phyloP scores from a whole-genome alignment of 352 stramenopile species.

The Globisporangium recalcitrans region DNA sequence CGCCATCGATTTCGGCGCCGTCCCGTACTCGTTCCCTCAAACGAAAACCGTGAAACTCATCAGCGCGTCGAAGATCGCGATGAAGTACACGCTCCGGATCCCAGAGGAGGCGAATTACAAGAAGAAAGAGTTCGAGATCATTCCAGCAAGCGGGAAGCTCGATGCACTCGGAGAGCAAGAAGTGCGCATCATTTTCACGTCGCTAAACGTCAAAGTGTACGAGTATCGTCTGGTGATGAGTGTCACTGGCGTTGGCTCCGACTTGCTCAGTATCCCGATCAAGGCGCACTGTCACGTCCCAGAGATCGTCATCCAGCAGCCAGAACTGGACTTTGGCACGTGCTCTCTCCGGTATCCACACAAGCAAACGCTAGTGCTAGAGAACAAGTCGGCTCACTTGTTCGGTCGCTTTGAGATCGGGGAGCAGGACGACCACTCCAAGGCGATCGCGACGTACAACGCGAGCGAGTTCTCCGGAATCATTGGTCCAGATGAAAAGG shows the following conservation, averaged over 20 bases:
- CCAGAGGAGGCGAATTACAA: constrained; percentile 90
- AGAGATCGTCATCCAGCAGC: constrained; percentile 51
- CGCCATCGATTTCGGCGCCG: constrained; percentile 87
- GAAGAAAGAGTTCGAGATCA: constrained; percentile 88
- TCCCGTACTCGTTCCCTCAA: constrained; percentile 90
- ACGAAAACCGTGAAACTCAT: constrained; percentile 69
- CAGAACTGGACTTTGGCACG: constrained; percentile 86
- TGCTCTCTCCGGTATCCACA: constrained; percentile 92
- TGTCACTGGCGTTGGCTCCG: constrained; percentile 86
- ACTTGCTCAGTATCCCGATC: constrained; percentile 88
- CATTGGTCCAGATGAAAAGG: constrained; percentile 51
- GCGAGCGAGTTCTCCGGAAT: constrained; percentile 52
- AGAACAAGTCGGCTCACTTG: constrained; percentile 83
- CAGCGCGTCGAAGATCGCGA: constrained; percentile 93
- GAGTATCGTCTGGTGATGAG: constrained; percentile 91
- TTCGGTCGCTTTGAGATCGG: constrained; percentile 85
- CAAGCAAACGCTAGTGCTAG: constrained; percentile 74
- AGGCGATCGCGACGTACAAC: constrained; percentile 76
- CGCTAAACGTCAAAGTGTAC: constrained; percentile 87
- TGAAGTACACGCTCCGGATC: constrained; percentile 87
- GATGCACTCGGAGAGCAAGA: constrained; percentile 75
- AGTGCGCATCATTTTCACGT: constrained; percentile 85
- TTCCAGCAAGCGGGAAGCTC: constrained; percentile 67
- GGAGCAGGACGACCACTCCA: constrained; percentile 87
- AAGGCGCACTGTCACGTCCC: constrained; percentile 86